phyloP scores from a whole-genome alignment of 768 basidiomycete genomes.

The Hemileccinum impolitum region DNA sequence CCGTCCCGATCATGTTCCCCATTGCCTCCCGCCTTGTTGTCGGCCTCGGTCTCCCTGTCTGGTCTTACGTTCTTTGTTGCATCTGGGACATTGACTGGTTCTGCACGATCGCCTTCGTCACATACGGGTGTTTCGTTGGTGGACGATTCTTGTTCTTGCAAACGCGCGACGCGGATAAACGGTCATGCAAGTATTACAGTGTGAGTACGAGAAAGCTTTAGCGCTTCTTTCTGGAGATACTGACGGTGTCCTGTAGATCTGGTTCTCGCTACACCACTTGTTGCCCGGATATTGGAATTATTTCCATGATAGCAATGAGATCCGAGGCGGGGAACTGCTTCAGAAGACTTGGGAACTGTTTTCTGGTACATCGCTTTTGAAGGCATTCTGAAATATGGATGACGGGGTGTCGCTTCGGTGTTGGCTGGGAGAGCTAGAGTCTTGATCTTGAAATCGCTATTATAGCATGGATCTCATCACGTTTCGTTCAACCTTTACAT shows the following conservation, averaged over 20 bases:
- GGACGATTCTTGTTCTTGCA: conserved; percentile 30
- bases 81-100: conserved; percentile 36
- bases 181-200: conserved; percentile 38
- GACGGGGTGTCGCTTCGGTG: neutral
- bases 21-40: conserved; percentile 33
- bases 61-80: conserved; percentile 34
- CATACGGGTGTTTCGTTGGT: conserved; percentile 34
- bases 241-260: conserved; percentile 21
- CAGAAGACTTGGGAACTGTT: conserved; percentile 19
- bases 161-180: conserved; percentile 29
- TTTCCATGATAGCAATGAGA: conserved; percentile 18
- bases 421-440: too few relatives aligned
- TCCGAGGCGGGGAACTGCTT: conserved; percentile 18
- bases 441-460: neutral
- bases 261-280: conserved; percentile 35
- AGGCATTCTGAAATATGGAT: conserved; percentile 1
- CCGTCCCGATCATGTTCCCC: conserved; percentile 45
- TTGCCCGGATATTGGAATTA: conserved; percentile 37
- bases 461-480: neutral
- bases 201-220: conserved; percentile 23
- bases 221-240: neutral
- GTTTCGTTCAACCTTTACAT: neutral
- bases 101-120: conserved; percentile 25
- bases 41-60: conserved; percentile 33
- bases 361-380: conserved; percentile 9